Evolutionary conservation across 345 rosid genomes (phyloP), one percentile per base, ranked within the genome.

Genomic region (Heritiera littoralis): DNA sequence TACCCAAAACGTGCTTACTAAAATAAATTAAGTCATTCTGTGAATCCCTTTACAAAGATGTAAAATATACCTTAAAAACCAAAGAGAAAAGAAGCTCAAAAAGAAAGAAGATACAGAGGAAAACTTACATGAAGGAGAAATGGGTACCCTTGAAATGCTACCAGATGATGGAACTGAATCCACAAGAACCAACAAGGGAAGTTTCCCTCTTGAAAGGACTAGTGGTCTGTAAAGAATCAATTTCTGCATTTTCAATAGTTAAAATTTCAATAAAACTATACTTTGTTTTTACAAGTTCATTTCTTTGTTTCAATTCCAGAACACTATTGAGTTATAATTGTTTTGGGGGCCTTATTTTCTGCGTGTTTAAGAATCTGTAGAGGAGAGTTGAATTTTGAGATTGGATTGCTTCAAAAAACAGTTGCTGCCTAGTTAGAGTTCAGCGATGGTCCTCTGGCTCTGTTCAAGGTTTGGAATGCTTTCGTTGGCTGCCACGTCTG

Each of bases 101-200:
- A 9, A 41, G 17, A 12, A 28, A 54, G 2, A 67, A 45, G n/a
- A 65, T 2, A 20, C 46, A 51, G n/a, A 11, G 23, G 52, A 76
- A 23, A 82, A 82, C 89, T 83, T 84, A 95, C 97, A 75, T 28
- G 91, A 86, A 77, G 83, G 69, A 46, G 85, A 84, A 49, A 72
- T 58, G 80, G 81, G 79, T 65, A 73, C 80, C 71, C 68, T 86
- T n/a, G 90, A 85, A 52, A 66, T 73, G 74, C 79, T 73, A 35
- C 85, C 85, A 74, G 78, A 68, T 86, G 81, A 82, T 45, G 93
- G 91, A 13, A 95, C 77, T 10, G 92, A 91, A 70, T 89, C 89
- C 67, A 85, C 84, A n/a, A 83, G 23, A 80, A 81, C 79, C 72
- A 88, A 78, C 51, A 87, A 83, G 4, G 93, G 91, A 83, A 86